Evolutionary conservation across 495 filamentous ascomycete genomes (phyloP), one percentile per base, ranked within the genome.

Genomic region (Neurospora terricola): DNA sequence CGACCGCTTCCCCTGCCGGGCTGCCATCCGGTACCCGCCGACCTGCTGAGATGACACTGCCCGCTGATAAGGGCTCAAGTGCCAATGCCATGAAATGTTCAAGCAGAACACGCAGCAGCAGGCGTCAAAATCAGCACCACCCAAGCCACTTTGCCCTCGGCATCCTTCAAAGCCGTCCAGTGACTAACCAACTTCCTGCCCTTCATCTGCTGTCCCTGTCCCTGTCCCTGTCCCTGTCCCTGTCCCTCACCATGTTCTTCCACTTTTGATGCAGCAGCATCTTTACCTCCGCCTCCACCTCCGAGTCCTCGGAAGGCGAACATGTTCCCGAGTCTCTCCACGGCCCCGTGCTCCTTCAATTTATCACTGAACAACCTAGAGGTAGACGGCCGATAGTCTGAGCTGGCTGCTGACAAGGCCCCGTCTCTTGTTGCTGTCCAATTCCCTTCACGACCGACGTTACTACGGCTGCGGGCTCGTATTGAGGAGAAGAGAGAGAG

Each of bases 91-190:
- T 30, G 23, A 77, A 38, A 42, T 70, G n/a, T 5, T 70, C 36
- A 38, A 72, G 43, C 23, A 69, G 16, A 18, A 69, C 23, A 21
- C 68, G 42, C 39, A 37, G 16, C 34, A 37, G 73, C 76, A 27
- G 80, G 81, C 70, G 74, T 80, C 75, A 85, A 74, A 21, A 83
- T 74, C 71, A 88, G 71, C 68, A 89, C 82, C 43, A 87, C 82
- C 77, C 81, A 87, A 21, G 72, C 80, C 21, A 87, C 80, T 37
- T 72, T 72, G 0, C 85, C 87, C 18, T 83, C 77, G 12, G 78
- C 85, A 76, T 88, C 84, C 77, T 86, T 88, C 76, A 87, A 73
- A 30, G 87, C 87, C 71, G 86, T 85, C 87, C 87, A 89, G 75
- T 86, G 84, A 34, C 80, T 83, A n/a, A 85, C 81, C 69, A 87